Conservation (phyloP, 305 asterid species). For the Fraxinus xanthoxyloides region DNA sequence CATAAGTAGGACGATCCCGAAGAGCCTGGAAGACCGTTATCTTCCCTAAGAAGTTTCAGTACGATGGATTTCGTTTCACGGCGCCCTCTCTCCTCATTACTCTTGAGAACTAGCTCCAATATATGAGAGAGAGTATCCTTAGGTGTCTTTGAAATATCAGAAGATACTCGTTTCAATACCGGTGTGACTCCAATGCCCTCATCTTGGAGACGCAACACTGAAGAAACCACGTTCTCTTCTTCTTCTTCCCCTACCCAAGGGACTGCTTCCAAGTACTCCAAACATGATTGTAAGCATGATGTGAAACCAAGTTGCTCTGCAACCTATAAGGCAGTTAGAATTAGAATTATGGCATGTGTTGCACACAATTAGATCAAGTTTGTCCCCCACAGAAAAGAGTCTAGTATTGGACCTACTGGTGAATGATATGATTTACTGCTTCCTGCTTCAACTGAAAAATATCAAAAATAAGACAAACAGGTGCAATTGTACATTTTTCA, state of each 20-base stretch:
- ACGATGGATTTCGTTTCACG: conserved; percentile 86
- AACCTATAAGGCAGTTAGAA: conserved; percentile 39
- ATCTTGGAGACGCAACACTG: conserved; percentile 54
- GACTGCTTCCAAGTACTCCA: conserved; percentile 94
- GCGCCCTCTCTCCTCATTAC: conserved; percentile 82
- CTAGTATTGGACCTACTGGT: neutral
- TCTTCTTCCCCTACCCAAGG: conserved; percentile 99
- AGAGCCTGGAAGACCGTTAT: conserved; percentile 48
- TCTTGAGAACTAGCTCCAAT: conserved; percentile 68
- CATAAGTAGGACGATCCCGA: conserved; percentile 56
- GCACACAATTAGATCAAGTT: neutral
- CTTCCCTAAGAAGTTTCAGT: conserved; percentile 75
- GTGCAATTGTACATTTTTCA: neutral
- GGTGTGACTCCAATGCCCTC: conserved; percentile 72
- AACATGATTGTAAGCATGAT: conserved; percentile 65
- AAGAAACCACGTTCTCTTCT: conserved; percentile 79
- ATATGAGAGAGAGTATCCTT: conserved; percentile 73
- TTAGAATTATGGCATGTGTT: neutral
- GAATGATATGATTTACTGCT: neutral
- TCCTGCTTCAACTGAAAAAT: neutral
- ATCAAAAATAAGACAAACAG: neutral
- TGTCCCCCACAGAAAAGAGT: neutral
- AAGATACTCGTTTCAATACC: conserved; percentile 74
- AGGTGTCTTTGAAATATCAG: conserved; percentile 48
- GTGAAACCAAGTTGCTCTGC: conserved; percentile 74